Evolutionary conservation across 768 basidiomycete genomes (phyloP), one percentile per base, ranked within the genome.

Genomic region (Lactarius indigo): DNA sequence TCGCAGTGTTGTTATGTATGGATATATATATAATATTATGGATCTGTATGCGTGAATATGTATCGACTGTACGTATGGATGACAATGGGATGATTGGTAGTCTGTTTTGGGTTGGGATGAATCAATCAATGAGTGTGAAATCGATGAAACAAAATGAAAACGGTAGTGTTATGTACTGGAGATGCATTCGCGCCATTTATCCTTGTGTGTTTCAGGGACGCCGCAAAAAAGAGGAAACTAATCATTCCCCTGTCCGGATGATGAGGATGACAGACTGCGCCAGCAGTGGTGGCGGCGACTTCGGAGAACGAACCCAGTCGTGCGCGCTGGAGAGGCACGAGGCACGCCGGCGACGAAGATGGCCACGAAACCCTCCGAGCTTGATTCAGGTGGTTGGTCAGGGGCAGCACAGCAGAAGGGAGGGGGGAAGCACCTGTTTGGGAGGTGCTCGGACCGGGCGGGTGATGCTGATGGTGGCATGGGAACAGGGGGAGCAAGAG

Each of bases 81-180:
- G 17, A 20, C 17, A 30, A 30, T 56, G 31, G 55, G 31, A 56
- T 18, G 35, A 41, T 52, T 13, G 47, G 47, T 52, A 52, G 50
- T 26, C 23, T 52, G 47, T 50, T 50, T 47, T 50, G 13, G 47
- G 23, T 50, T 50, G n/a, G 23, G 47, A 5, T 50, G 23, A 23
- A 50, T 50, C n/a, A 41, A 60, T 26, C 59, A 60, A 60, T 60
- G 59, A 60, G 37, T 39, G 42, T 60, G 37, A 56, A 18, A 20
- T 20, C 54, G 31, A 17, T 28, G 58, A 59, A 47, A 60, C 26
- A 60, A 17, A 60, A 26, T 20, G 59, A 20, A 60, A 47, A 35
- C 18, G 30, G 26, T 47, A 23, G 18, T 30, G 55, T 30, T 31
- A 33, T 56, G 55, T 30, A n/a, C 31, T 30, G 18, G 8, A 56